Percentiles rank a stretch among this genome's conserved stretches.
Evolutionary conservation across 768 basidiomycete genomes (phyloP).

Genomic region (Boletales sp.): DNA sequence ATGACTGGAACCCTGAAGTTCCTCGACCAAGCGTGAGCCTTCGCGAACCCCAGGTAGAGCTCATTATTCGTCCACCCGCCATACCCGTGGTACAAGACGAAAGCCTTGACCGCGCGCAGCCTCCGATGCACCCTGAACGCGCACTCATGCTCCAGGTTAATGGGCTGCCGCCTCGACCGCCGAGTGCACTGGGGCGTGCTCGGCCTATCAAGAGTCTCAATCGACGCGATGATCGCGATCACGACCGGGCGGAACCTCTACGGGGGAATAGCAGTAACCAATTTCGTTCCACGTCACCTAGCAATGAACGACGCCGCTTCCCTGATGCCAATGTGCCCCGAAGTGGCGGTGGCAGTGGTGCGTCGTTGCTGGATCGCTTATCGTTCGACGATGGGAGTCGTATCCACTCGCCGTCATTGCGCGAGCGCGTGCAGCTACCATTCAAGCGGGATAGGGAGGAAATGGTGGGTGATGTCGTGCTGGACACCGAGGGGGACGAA

Average conservation of each 20-base stretch:
- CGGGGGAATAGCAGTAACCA: slow-evolving; percentile 6
- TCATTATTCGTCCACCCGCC: slow-evolving; percentile 2
- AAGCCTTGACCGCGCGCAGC: slow-evolving; percentile 10
- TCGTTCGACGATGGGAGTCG: slow-evolving; percentile 19
- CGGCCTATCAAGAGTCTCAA: slow-evolving; percentile 16
- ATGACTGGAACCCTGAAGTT: slow-evolving; percentile 10
- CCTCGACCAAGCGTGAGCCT: slow-evolving; percentile 2
- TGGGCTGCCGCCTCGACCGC: slow-evolving; percentile 28
- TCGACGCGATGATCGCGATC: slow-evolving; percentile 19
- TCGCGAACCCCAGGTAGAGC: slow-evolving; percentile 9
- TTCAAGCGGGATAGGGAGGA: slow-evolving; percentile 33
- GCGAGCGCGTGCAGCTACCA: slow-evolving; percentile 37
- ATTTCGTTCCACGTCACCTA: slow-evolving; percentile 12
- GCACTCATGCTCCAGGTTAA: slow-evolving; percentile 28
- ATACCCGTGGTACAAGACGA: slow-evolving; percentile 1
- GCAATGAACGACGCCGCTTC: slow-evolving; percentile 11
- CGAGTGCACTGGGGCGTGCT: slow-evolving; percentile 9
- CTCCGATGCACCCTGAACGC: slow-evolving; percentile 29
- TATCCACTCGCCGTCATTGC: slow-evolving; percentile 24
- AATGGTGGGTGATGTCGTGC: slow-evolving; percentile 12
- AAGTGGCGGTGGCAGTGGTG: slow-evolving; percentile 21
- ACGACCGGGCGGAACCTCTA: slow-evolving; percentile 21
- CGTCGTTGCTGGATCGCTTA: slow-evolving; percentile 39
- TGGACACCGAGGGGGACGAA: slow-evolving; percentile 19
- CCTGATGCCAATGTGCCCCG: slow-evolving; percentile 1